phyloP scores from a whole-genome alignment of 495 filamentous ascomycete species.

The Platismatia glauca region DNA sequence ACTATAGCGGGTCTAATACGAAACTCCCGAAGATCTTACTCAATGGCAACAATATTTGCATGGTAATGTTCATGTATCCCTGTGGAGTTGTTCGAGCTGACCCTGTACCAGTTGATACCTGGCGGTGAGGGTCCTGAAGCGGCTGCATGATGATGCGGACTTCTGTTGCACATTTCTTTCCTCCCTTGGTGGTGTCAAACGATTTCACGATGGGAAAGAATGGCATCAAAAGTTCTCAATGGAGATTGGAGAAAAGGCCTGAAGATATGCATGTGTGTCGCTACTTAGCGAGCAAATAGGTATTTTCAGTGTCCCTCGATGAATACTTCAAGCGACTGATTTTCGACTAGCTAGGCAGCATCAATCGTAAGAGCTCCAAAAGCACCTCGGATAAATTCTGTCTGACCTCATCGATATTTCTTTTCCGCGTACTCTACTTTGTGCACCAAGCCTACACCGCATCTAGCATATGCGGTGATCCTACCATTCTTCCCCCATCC shows the following conservation, averaged over 20 bases:
- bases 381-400: constrained; percentile 17
- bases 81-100: background rate
- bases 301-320: background rate
- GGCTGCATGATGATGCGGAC: constrained; percentile 24
- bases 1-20: constrained; percentile 75
- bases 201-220: background rate
- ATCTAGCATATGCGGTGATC: constrained; percentile 57
- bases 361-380: background rate
- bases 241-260: background rate
- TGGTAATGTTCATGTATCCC: constrained; percentile 49
- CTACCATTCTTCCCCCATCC: constrained; percentile 49
- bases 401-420: constrained; percentile 28
- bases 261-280: background rate
- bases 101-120: constrained; percentile 60
- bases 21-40: constrained; percentile 89
- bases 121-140: constrained; percentile 67
- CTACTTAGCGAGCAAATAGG: background rate
- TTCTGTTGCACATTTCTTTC: background rate
- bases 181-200: background rate
- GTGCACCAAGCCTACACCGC: constrained; percentile 34
- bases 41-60: constrained; percentile 99
- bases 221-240: background rate
- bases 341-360: background rate
- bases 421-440: constrained; percentile 25
- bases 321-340: background rate